A percentile compares a stretch with the other conserved stretches of the same genome.
Evolutionary conservation across 164 flowering plant genomes (phyloP).

Genomic region (Tetrastigma voinierianum): DNA sequence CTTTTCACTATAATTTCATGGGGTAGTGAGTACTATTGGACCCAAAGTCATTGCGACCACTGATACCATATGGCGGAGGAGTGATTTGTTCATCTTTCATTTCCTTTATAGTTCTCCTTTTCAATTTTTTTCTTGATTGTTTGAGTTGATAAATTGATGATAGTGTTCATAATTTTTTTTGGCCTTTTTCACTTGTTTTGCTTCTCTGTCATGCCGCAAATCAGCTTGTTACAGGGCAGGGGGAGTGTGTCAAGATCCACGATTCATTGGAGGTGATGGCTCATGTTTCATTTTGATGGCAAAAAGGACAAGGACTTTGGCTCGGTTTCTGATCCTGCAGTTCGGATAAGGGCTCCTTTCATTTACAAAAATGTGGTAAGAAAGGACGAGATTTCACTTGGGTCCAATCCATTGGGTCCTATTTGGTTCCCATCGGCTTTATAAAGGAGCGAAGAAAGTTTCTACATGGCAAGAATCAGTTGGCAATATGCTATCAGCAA

Average conservation of each 20-base stretch:
- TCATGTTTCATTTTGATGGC: slow-evolving; percentile 25
- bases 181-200: too few species aligned
- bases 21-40: too few species aligned
- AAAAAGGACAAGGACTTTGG: slow-evolving; percentile 21
- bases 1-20: neutral
- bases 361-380: slow-evolving; percentile 10
- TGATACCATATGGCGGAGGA: too few species aligned
- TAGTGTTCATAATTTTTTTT: too few species aligned
- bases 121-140: too few species aligned
- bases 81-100: too few species aligned
- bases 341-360: slow-evolving; percentile 22
- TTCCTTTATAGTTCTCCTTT: too few species aligned
- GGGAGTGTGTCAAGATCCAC: slow-evolving; percentile 19
- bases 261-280: slow-evolving; percentile 22
- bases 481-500: slow-evolving; percentile 8
- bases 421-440: slow-evolving; percentile 11
- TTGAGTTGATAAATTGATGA: too few species aligned
- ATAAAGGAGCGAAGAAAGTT: slow-evolving; percentile 9
- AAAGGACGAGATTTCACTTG: slow-evolving; percentile 19
- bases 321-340: slow-evolving; percentile 16
- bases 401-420: slow-evolving; percentile 16
- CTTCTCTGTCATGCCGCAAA: neutral
- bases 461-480: slow-evolving; percentile 12
- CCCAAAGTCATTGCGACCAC: too few species aligned
- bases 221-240: slow-evolving; percentile 22